Base-by-base conservation (phyloP, 2,329 filamentous ascomycete genomes). In the Aphanoascus verrucosus region DNA sequence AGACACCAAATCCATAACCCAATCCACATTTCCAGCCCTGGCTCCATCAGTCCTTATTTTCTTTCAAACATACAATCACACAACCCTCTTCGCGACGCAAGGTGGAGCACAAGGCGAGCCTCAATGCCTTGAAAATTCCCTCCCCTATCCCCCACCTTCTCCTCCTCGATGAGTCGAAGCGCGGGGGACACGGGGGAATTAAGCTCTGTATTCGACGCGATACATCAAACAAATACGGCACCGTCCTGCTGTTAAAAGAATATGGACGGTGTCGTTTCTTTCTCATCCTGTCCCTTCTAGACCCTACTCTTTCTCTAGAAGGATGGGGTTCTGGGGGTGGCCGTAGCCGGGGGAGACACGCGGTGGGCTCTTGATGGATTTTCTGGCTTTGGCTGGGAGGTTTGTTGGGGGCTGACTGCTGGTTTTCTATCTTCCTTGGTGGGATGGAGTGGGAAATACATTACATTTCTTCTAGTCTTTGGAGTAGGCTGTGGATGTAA, bases 181-280 rank as follows among this genome's bases (percentile, higher is more conserved):
- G 14, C 35, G 42, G 31, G n/a, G 40, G 14, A 47, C 35, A 23
- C 14, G 9, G 44, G 43, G 46, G 49, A 51, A 47, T 53, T 55
- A 42, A 57, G 64, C 65, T 66, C 65, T 66, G 65, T 68, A 67
- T 67, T 65, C 63, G 61, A 63, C 59, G 64, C 65, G 65, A 65
- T 53, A 68, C 54, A 68, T 65, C 56, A 62, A 66, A 42, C n/a
- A 23, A 54, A 2, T 4, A 34, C 14, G 7, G 3, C 35, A 28
- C 23, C 23, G 23, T 28, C 23, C 3, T 28, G 23, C 3, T 28
- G 23, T 28, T 7, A 28, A 28, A 7, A 28, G 3, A 28, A 28
- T 9, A 28, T 31, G 11, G n/a, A n/a, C 37, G 9, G 34, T 14
- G n/a, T 28, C 38, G n/a, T 41, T 35, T 6, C 23, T 6, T 28